Evolutionary conservation across 2,329 filamentous ascomycete genomes (phyloP), one percentile per base, ranked within the genome.

Genomic region (Fusarium neocosmosporiellum): DNA sequence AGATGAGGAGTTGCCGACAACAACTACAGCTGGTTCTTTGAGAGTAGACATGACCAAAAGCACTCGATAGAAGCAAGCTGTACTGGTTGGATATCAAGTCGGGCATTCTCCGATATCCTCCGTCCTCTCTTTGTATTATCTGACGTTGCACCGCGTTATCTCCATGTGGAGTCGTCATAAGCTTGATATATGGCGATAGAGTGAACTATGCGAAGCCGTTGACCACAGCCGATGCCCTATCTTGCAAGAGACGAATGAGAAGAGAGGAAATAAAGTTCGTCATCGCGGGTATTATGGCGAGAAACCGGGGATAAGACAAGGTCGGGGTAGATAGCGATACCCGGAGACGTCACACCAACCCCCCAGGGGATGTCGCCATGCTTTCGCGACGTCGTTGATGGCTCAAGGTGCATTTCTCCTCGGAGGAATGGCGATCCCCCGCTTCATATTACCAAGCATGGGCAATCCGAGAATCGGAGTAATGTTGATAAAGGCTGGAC

Each of bases 111-210:
- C 50, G 20, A 36, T 55, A 55, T 22, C 11, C 20, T 13, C n/a
- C 50, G 33, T 6, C 31, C 20, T 55, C 50, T 36, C 37, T 55
- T 33, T 64, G 61, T 63, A 39, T 29, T 31, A 41, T 27, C 65
- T 54, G 27, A 59, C 27, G 22, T 59, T 54, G 41, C 50, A 31
- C 20, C 4, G 36, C 59, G 39, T 43, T 29, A 53, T 53, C 27
- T 48, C 27, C 34, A 9, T 7, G 34, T 20, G 20, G 14, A 53
- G 22, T 58, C 65, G 65, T 20, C 65, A 67, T 67, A 33, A 31
- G 20, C 18, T 13, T 43, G 48, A 53, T 57, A 24, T 48, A 67
- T 67, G 65, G 36, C 65, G 65, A 67, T 55, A 22, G 13, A 7
- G 18, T 37, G 24, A 7, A 20, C 50, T 55, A 55, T 18, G 8